Conservation (phyloP, 2,329 filamentous ascomycete genomes). For the Botrytis sinoallii region DNA sequence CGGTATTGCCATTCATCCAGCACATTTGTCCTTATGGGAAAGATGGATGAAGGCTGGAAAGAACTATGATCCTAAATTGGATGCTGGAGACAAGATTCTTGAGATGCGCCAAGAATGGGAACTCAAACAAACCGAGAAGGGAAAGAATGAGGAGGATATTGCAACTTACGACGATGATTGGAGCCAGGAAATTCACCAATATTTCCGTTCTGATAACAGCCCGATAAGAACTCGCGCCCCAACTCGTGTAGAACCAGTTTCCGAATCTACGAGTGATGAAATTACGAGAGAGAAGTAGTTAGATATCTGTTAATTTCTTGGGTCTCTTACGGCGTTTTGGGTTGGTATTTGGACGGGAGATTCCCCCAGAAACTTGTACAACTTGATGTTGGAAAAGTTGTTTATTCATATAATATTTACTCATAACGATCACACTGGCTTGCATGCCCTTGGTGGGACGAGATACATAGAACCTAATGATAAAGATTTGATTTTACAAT, state of each 20-base stretch:
- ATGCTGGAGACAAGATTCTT: constrained; percentile 79
- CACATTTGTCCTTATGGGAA: constrained; percentile 88
- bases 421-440: not conserved
- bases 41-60: constrained; percentile 74
- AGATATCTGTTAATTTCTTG: not conserved
- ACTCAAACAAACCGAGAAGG: constrained; percentile 48
- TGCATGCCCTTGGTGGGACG: not conserved
- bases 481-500: not conserved
- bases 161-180: constrained; percentile 29
- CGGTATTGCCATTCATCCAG: constrained; percentile 85
- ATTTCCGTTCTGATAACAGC: constrained; percentile 25
- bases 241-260: not conserved
- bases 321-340: not conserved
- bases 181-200: constrained; percentile 28
- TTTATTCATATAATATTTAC: not conserved
- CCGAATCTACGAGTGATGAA: constrained; percentile 11
- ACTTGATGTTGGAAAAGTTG: not conserved
- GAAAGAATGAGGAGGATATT: constrained; percentile 23
- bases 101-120: constrained; percentile 72
- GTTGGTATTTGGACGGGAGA: not conserved
- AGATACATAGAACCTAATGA: constrained; percentile 5
- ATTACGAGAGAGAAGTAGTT: constrained; percentile 10
- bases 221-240: constrained; percentile 2
- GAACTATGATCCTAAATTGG: constrained; percentile 75
- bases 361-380: not conserved